Evolutionary conservation across 129 eudicot species (phyloP).

Genomic region (Flaveria linearis): DNA sequence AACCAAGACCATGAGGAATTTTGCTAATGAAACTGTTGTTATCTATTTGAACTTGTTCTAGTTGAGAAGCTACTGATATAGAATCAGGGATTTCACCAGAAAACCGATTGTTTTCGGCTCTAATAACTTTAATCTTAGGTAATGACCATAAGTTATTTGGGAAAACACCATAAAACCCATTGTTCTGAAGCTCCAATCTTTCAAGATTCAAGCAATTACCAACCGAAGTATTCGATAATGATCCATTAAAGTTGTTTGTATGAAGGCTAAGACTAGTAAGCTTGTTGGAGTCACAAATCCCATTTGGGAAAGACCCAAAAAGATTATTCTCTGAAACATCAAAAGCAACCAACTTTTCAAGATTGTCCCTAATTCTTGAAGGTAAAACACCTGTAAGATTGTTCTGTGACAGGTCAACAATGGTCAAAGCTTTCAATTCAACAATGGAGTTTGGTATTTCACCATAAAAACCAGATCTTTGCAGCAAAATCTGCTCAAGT

Average conservation of each 20-base stretch:
- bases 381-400: conserved; percentile 78
- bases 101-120: conserved; percentile 87
- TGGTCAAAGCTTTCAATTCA: conserved; percentile 48
- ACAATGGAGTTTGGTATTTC: conserved; percentile 56
- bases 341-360: conserved; percentile 62
- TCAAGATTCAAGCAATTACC: conserved; percentile 66
- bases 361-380: conserved; percentile 39
- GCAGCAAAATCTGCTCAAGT: conserved; percentile 72
- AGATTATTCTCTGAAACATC: conserved; percentile 87
- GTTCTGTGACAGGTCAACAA: conserved; percentile 75
- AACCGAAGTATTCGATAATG: conserved; percentile 46
- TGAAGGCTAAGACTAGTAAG: conserved; percentile 59
- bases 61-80: conserved; percentile 58
- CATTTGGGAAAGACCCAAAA: conserved; percentile 69
- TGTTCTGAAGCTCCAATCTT: conserved; percentile 82
- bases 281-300: conserved; percentile 59
- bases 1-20: conserved; percentile 79
- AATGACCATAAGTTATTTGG: conserved; percentile 81
- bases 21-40: conserved; percentile 73
- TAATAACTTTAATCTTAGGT: conserved; percentile 73
- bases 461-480: conserved; percentile 82
- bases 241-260: conserved; percentile 69
- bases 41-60: conserved; percentile 97
- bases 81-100: conserved; percentile 81
- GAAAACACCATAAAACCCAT: conserved; percentile 71